phyloP scores from a whole-genome alignment of 495 filamentous ascomycete genomes.

The Lasiosphaeria ovina region DNA sequence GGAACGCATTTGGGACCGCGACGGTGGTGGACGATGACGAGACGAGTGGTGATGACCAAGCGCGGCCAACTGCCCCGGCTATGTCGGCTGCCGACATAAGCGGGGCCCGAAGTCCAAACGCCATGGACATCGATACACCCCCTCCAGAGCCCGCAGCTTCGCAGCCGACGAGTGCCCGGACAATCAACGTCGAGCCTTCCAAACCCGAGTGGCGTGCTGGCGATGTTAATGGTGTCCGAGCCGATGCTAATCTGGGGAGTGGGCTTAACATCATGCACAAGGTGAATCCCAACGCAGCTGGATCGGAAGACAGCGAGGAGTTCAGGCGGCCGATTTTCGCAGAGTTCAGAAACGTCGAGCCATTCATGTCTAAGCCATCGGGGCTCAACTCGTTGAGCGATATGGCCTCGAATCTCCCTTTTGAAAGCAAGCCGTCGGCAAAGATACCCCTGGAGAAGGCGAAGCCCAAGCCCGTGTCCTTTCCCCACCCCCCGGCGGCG shows the following conservation, averaged over 20 bases:
- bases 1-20: slow-evolving; percentile 34
- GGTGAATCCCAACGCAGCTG: slow-evolving; percentile 21
- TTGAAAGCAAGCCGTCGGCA: slow-evolving; percentile 60
- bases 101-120: slow-evolving; percentile 39
- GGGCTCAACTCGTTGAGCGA: slow-evolving; percentile 66
- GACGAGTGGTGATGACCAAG: slow-evolving; percentile 33
- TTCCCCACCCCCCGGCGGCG: slow-evolving; percentile 63
- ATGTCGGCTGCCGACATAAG: slow-evolving; percentile 8
- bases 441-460: slow-evolving; percentile 38
- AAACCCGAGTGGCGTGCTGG: slow-evolving; percentile 51
- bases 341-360: slow-evolving; percentile 64
- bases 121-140: slow-evolving; percentile 58
- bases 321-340: slow-evolving; percentile 54
- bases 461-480: slow-evolving; percentile 41
- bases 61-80: slow-evolving; percentile 22
- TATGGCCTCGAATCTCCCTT: slow-evolving; percentile 66
- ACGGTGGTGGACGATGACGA: slow-evolving; percentile 48
- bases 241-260: slow-evolving; percentile 16
- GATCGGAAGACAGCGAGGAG: slow-evolving; percentile 46
- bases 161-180: slow-evolving; percentile 35
- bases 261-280: slow-evolving; percentile 17
- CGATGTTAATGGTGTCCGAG: slow-evolving; percentile 27
- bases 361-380: slow-evolving; percentile 51
- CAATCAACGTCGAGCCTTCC: slow-evolving; percentile 46
- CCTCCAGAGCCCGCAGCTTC: slow-evolving; percentile 24